phyloP scores from a whole-genome alignment of 1,284 basidiomycete genomes.

The Mrakiaceae sp. region DNA sequence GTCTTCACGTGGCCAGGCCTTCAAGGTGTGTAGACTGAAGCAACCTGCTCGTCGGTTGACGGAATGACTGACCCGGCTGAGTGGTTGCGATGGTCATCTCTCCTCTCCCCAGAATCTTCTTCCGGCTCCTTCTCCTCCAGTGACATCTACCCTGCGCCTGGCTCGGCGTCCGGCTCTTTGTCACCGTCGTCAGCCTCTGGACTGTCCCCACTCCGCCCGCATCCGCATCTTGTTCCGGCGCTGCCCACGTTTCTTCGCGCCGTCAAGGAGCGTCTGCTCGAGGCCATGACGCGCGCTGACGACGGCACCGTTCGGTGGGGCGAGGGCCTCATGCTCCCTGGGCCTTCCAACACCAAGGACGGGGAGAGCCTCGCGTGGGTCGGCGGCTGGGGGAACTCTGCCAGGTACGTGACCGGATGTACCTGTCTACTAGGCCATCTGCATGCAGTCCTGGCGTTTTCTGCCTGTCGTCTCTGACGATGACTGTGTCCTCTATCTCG shows the following conservation, averaged over 20 bases:
- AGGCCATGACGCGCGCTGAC: not conserved
- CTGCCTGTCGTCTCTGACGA: too few relatives aligned
- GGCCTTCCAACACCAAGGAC: too few relatives aligned
- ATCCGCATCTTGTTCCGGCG: not conserved
- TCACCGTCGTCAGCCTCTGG: not conserved
- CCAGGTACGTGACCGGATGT: too few relatives aligned
- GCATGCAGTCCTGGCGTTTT: too few relatives aligned
- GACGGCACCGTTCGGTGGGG: not conserved
- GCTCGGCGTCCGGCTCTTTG: not conserved
- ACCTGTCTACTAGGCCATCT: too few relatives aligned
- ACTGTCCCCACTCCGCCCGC: not conserved
- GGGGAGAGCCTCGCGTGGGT: too few relatives aligned
- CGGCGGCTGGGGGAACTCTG: too few relatives aligned
- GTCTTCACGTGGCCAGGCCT: not conserved
- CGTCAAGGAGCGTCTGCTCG: conserved; percentile 1
- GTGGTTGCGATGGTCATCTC: not conserved
- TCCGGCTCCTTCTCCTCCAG: not conserved
- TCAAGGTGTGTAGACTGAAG: not conserved
- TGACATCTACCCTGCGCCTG: not conserved
- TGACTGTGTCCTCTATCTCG: not conserved
- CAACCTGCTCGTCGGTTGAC: not conserved
- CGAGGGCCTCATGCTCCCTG: not conserved
- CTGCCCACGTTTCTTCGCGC: conserved; percentile 1
- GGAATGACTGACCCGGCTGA: not conserved
- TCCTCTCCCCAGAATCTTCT: not conserved